phyloP scores from a whole-genome alignment of 352 stramenopile species.

The Pelagophyceae sp. region DNA sequence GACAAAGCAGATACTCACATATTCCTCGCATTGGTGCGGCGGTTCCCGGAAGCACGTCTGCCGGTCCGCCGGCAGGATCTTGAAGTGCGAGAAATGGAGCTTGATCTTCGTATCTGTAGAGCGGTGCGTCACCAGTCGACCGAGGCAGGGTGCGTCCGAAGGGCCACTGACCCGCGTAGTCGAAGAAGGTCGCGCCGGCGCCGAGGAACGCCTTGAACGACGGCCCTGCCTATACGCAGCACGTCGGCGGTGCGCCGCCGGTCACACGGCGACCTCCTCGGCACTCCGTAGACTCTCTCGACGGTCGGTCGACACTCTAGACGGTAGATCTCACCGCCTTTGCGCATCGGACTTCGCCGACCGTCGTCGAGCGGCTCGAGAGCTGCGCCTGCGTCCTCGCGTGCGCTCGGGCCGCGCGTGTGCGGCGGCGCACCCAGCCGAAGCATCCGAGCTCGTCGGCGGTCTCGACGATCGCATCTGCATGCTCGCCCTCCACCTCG shows the following conservation, averaged over 20 bases:
- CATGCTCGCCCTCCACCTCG: constrained; percentile 4
- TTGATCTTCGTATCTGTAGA: constrained; percentile 45
- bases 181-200: neutral
- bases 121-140: constrained; percentile 29
- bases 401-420: too few relatives aligned
- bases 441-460: constrained; percentile 46
- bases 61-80: constrained; percentile 35
- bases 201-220: constrained; percentile 26
- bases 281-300: too few relatives aligned
- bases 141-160: neutral
- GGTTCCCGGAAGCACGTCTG: constrained; percentile 45
- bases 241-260: neutral
- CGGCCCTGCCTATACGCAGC: too few relatives aligned
- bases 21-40: constrained; percentile 40
- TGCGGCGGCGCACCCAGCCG: too few relatives aligned
- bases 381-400: too few relatives aligned
- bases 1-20: neutral
- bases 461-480: neutral
- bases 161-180: neutral
- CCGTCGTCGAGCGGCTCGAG: constrained; percentile 28
- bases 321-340: constrained; percentile 25
- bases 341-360: constrained; percentile 43
- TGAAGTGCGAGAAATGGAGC: constrained; percentile 51
- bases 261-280: too few relatives aligned
- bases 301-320: too few relatives aligned